Conservation (phyloP, 2,329 filamentous ascomycete species). For the Neofusicoccum sp. region DNA sequence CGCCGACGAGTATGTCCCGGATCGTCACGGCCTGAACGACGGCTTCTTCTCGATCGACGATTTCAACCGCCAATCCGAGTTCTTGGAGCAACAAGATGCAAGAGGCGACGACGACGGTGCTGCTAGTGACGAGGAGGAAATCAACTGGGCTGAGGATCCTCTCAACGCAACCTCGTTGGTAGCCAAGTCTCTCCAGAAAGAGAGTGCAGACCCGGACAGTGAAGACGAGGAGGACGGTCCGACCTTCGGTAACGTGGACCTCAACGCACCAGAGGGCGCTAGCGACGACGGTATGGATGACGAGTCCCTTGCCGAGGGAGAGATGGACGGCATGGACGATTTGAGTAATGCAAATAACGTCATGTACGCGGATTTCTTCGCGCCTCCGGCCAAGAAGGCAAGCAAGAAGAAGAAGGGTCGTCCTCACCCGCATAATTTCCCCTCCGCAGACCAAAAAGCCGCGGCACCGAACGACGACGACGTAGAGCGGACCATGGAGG, state of each 20-base stretch:
- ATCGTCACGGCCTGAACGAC: conserved; percentile 86
- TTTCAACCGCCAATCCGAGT: conserved; percentile 92
- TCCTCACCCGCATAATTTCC: conserved; percentile 55
- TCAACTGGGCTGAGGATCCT: conserved; percentile 86
- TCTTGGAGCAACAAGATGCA: conserved; percentile 81
- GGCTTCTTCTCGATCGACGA: conserved; percentile 97
- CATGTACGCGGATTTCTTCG: conserved; percentile 92
- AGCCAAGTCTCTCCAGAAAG: conserved; percentile 31
- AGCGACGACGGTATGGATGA: conserved; percentile 61
- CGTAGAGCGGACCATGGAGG: conserved; percentile 77
- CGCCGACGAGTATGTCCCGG: conserved; percentile 61
- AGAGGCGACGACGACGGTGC: conserved; percentile 71
- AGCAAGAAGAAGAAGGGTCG: conserved; percentile 53
- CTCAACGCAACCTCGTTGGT: conserved; percentile 39
- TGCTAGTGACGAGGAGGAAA: conserved; percentile 77
- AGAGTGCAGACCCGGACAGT: conserved; percentile 53
- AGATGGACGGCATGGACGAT: conserved; percentile 51
- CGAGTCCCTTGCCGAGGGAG: conserved; percentile 55
- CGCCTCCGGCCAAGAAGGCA: conserved; percentile 72
- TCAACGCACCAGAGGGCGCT: conserved; percentile 69
- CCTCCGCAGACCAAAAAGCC: conserved; percentile 37
- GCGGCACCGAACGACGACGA: conserved; percentile 55
- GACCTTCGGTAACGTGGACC: conserved; percentile 76
- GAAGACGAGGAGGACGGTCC: conserved; percentile 75
- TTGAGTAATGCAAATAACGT: conserved; percentile 79